phyloP scores from a whole-genome alignment of 495 filamentous ascomycete species.

The Choiromyces venosus region DNA sequence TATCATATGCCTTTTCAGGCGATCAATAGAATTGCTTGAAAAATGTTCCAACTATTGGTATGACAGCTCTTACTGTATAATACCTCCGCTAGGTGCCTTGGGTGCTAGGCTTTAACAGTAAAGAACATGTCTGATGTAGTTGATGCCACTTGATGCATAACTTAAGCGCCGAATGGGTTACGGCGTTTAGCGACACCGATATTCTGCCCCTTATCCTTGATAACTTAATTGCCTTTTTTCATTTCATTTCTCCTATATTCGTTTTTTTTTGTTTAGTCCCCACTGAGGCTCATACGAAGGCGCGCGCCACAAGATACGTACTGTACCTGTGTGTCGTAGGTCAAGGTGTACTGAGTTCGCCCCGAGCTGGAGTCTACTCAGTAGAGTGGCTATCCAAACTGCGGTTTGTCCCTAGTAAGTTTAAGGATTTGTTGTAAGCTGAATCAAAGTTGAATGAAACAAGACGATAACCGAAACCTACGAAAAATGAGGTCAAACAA shows the following conservation, averaged over 20 bases:
- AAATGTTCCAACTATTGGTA: neutral
- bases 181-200: neutral
- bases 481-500: neutral
- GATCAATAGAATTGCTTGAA: neutral
- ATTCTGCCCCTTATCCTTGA: neutral
- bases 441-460: neutral
- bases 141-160: neutral
- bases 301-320: neutral
- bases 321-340: neutral
- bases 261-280: neutral
- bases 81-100: neutral
- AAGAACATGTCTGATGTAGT: too few relatives aligned
- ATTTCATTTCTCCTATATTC: neutral
- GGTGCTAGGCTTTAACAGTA: neutral
- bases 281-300: neutral
- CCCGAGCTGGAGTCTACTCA: neutral
- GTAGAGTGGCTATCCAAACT: neutral
- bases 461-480: neutral
- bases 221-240: neutral
- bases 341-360: neutral
- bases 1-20: neutral
- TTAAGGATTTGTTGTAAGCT: neutral
- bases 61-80: too few relatives aligned
- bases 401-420: neutral
- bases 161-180: neutral